Evolutionary conservation across 208 protist species (phyloP), one percentile per base, ranked within the genome.

Genomic region (Strigomonas culicis): DNA sequence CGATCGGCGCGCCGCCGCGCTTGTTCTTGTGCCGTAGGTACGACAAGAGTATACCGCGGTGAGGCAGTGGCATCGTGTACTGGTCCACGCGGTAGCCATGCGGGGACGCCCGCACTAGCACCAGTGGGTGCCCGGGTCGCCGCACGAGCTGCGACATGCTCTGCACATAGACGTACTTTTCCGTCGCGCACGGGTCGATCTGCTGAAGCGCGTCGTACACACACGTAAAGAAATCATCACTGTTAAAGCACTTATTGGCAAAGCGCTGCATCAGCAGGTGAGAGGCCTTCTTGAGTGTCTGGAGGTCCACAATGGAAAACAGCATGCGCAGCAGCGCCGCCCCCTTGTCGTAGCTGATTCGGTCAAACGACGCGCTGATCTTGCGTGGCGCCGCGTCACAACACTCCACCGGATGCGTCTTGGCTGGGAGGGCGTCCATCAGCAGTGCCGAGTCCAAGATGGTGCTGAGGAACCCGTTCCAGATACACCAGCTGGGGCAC

Each of bases 401-500:
- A 55, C 59, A 56, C 21, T 84, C 47, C 2, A 90, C 74, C 2
- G 86, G 73, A 61, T 85, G 80, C 44, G 79, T 85, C 58, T 60
- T 36, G 41, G 32, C 11, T 10, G 61, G 55, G 19, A 77, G 57
- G 0, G 72, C 68, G 56, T 93, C 86, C 15, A 58, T 65, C 17
- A 68, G 25, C 2, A 88, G 68, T 1, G 80, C 74, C 32, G 34
- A 66, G 63, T 83, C 77, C 59, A 81, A 68, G 17, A 87, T 76
- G 10, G 55, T 55, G 21, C 58, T 44, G 10, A 80, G 22, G 39
- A 90, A 93, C 32, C 82, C 76, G 50, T 75, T 82, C 86, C 86
- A 98, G 11, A 90, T 64, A 11, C 79, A 61, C 92, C 91, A 98
- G 25, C 80, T 64, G 22, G 91, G 90, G 64, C 90, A 94, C 0